phyloP scores from a whole-genome alignment of 768 basidiomycete genomes.

The Kwoniella newhampshirensis region DNA sequence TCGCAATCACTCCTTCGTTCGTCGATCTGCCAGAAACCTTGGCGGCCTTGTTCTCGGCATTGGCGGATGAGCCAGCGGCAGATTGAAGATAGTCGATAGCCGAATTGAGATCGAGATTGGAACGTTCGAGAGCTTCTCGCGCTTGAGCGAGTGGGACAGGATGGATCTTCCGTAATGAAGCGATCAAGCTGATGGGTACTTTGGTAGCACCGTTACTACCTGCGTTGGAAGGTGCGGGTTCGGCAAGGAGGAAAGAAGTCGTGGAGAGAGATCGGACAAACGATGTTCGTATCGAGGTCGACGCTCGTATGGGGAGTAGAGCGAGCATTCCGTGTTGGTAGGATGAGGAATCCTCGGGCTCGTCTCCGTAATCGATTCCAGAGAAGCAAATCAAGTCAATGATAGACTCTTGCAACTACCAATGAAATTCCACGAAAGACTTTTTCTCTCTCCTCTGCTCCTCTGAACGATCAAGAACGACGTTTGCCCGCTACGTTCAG shows the following conservation, averaged over 20 bases:
- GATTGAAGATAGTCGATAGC: slow-evolving; percentile 80
- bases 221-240: slow-evolving; percentile 2
- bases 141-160: slow-evolving; percentile 80
- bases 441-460: no score
- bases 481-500: no score
- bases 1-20: slow-evolving; percentile 73
- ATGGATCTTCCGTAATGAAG: slow-evolving; percentile 73
- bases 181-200: slow-evolving; percentile 72
- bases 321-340: slow-evolving; percentile 2
- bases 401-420: no score
- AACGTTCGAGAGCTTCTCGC: slow-evolving; percentile 74
- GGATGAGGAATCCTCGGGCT: no score
- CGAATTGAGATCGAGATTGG: slow-evolving; percentile 68
- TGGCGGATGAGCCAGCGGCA: slow-evolving; percentile 63
- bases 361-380: no score
- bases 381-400: no score
- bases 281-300: slow-evolving; percentile 11
- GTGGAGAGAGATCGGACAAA: slow-evolving; percentile 9
- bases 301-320: slow-evolving; percentile 1
- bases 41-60: slow-evolving; percentile 73
- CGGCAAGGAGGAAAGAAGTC: slow-evolving; percentile 1
- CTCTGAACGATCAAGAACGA: no score
- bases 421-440: no score
- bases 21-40: slow-evolving; percentile 77
- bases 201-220: slow-evolving; percentile 52